Evolutionary conservation across 225 moss, liverwort and hornwort genomes (phyloP), one percentile per base, ranked within the genome.

Genomic region (Thuidium tamariscinum): DNA sequence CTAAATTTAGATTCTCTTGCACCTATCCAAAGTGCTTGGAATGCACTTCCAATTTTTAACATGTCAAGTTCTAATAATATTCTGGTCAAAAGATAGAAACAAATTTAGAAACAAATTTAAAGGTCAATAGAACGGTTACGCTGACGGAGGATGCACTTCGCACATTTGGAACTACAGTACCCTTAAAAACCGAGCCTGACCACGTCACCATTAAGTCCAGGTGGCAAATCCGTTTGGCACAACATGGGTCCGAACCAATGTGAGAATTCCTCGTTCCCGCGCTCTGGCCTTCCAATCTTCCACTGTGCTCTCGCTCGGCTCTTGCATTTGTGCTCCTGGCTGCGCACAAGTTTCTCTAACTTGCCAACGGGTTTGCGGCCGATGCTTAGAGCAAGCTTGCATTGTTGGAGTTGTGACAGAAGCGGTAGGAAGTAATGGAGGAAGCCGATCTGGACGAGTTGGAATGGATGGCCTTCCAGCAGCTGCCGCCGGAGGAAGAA

Each of bases 401-500:
- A 67, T 63, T 84, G 75, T 26, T 7, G 51, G 59, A 75, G 37
- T 39, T 10, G 29, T 75, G 51, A 63, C 25, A 32, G 48, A 15
- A 59, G 70, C 86, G 69, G 77, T 49, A 25, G 67, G 20, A 34
- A 76, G 88, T 54, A 8, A 97, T 97, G 97, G 96, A 96, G 77
- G 97, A 97, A 82, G 94, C 94, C 82, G 97, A 96, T 86, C 71
- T 90, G 49, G 95, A 95, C 70, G 97, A 97, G 91, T 87, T 97
- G 85, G 94, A 91, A 89, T 96, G 97, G 97, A 97, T 97, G 97
- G 97, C 97, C 16, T 86, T 83, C 71, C 90, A 92, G 49, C 92
- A 95, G 88, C 88, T 88, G 78, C 88, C 91, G 85, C 83, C 88
- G 27, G 92, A 91, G 56, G 95, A 94, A 60, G 91, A 91, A 20